Percentiles rank a stretch among this genome's conserved stretches.
phyloP scores from a whole-genome alignment of 2,329 filamentous ascomycete genomes.

The Dothidotthia symphoricarpi region DNA sequence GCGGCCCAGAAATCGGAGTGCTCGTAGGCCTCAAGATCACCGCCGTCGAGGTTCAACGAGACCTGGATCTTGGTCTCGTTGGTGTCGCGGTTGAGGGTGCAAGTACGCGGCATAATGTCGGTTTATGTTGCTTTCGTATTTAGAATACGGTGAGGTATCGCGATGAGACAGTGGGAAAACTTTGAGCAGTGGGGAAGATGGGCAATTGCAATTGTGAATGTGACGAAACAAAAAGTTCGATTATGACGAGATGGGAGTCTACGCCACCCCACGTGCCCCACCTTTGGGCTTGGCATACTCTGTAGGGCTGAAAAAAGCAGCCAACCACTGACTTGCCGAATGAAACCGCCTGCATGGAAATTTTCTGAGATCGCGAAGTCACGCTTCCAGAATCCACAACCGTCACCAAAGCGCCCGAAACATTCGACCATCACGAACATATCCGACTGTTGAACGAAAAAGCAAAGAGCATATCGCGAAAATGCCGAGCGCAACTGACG shows the following conservation, averaged over 20 bases:
- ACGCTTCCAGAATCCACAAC: constrained; percentile 9
- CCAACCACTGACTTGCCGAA: constrained; percentile 25
- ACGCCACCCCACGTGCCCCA: constrained; percentile 19
- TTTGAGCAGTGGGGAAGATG: neutral
- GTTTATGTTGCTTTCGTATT: neutral
- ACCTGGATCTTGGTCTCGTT: constrained; percentile 98
- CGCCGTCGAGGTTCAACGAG: constrained; percentile 90
- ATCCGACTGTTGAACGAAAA: constrained; percentile 2
- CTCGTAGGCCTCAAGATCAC: constrained; percentile 58
- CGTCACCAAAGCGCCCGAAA: neutral
- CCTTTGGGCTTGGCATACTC: constrained; percentile 15
- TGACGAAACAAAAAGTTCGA: constrained; percentile 23
- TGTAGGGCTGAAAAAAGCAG: constrained; percentile 30
- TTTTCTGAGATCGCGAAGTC: constrained; percentile 28
- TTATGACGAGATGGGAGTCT: constrained; percentile 11
- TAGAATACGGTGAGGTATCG: neutral
- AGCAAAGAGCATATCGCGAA: constrained; percentile 6
- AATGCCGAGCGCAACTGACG: constrained; percentile 25
- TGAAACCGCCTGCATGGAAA: constrained; percentile 20
- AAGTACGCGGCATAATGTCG: constrained; percentile 58
- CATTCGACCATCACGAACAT: too few relatives aligned
- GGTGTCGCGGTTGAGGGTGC: constrained; percentile 80
- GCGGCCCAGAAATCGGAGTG: constrained; percentile 35
- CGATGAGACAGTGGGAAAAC: neutral
- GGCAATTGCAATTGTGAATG: constrained; percentile 7